phyloP scores from a whole-genome alignment of 345 rosid genomes.

The Pugionium dolabratum region DNA sequence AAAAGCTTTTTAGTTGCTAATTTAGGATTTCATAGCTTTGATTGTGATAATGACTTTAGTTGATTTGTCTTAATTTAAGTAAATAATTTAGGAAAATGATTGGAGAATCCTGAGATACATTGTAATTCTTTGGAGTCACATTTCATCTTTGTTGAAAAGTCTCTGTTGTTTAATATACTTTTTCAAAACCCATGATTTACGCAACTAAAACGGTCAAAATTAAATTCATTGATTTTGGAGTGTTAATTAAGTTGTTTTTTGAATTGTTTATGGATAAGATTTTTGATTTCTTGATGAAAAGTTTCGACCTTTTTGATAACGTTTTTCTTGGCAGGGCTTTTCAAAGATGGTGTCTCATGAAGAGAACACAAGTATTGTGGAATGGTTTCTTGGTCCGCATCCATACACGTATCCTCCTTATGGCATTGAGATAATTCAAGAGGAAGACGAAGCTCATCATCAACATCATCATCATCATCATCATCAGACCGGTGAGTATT shows the following conservation, averaged over 20 bases:
- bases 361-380: constrained; percentile 41
- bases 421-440: constrained; percentile 48
- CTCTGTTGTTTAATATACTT: background rate
- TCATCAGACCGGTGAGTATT: constrained; percentile 38
- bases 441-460: constrained; percentile 27
- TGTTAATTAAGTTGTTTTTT: background rate
- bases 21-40: constrained; percentile 14
- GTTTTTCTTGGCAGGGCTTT: background rate
- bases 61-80: constrained; percentile 7
- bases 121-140: constrained; percentile 28
- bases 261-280: constrained; percentile 26
- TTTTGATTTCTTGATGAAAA: constrained; percentile 12
- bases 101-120: constrained; percentile 21
- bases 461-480: constrained; percentile 15
- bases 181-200: background rate
- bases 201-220: constrained; percentile 19
- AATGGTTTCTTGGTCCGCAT: constrained; percentile 73
- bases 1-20: constrained; percentile 3
- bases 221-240: constrained; percentile 3
- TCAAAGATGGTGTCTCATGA: constrained; percentile 41
- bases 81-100: background rate
- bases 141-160: constrained; percentile 37
- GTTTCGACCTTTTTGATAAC: background rate
- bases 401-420: constrained; percentile 53
- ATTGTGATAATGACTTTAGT: constrained; percentile 25